phyloP scores from a whole-genome alignment of 1,284 basidiomycete species.

The Marasmius sp. region DNA sequence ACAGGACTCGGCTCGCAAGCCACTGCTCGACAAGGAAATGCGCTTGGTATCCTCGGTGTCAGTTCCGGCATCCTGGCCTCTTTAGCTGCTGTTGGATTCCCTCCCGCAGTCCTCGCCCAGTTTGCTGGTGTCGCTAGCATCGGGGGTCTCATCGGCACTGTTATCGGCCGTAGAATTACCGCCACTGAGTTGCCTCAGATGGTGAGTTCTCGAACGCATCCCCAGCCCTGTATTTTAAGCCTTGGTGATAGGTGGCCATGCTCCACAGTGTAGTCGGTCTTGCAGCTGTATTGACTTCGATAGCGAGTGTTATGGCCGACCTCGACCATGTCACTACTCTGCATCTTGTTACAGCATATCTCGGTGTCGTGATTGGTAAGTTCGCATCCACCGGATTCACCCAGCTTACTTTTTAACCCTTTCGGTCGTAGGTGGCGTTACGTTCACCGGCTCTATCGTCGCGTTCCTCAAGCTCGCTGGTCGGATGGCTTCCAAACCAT shows the following conservation, averaged over 20 bases:
- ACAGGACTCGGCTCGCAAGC: slow-evolving; percentile 73
- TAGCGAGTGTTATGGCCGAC: slow-evolving; percentile 75
- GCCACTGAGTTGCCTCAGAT: slow-evolving; percentile 85
- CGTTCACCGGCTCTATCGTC: slow-evolving; percentile 84
- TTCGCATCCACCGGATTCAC: slow-evolving; percentile 5
- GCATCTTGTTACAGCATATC: slow-evolving; percentile 79
- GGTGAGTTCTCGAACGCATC: slow-evolving; percentile 38
- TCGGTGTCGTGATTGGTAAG: slow-evolving; percentile 79
- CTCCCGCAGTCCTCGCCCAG: slow-evolving; percentile 70
- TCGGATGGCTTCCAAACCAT: slow-evolving; percentile 70
- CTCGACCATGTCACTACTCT: slow-evolving; percentile 63
- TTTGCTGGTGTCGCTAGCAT: slow-evolving; percentile 75
- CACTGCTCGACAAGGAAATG: slow-evolving; percentile 81
- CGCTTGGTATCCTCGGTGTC: slow-evolving; percentile 82
- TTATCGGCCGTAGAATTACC: slow-evolving; percentile 79
- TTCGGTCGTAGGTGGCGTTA: slow-evolving; percentile 54
- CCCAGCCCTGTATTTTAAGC: background rate
- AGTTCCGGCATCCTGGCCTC: slow-evolving; percentile 78
- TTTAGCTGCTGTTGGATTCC: slow-evolving; percentile 78
- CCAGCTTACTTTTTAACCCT: slow-evolving; percentile 1
- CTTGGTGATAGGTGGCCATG: slow-evolving; percentile 33
- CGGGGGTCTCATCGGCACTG: slow-evolving; percentile 64
- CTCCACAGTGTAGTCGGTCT: slow-evolving; percentile 82
- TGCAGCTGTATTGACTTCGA: slow-evolving; percentile 81
- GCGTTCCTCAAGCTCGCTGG: slow-evolving; percentile 85